Conservation (phyloP, 495 filamentous ascomycete genomes). For the Annulohypoxylon bovei region DNA sequence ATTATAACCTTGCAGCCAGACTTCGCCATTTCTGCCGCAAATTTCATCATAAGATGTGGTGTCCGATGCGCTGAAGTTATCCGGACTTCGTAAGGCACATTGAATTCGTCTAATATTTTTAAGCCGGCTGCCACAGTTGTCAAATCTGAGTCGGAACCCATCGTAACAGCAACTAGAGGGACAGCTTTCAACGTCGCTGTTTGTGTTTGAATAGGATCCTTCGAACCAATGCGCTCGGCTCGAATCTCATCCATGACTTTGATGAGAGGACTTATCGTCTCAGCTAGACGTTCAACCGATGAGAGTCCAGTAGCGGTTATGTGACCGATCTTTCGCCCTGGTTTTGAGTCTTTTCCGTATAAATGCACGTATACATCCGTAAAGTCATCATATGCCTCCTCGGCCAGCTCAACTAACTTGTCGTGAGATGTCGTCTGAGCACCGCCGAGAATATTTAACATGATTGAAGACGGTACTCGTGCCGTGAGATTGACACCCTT, state of each 20-base stretch:
- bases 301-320: slow-evolving; percentile 75
- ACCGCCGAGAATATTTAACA: slow-evolving; percentile 97
- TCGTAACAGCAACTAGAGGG: slow-evolving; percentile 83
- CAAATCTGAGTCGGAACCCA: slow-evolving; percentile 96
- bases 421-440: slow-evolving; percentile 73
- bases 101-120: slow-evolving; percentile 77
- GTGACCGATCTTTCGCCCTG: slow-evolving; percentile 94
- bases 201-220: slow-evolving; percentile 37
- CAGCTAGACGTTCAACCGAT: slow-evolving; percentile 77
- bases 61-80: slow-evolving; percentile 97
- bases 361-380: slow-evolving; percentile 73
- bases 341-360: slow-evolving; percentile 90
- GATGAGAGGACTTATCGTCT: slow-evolving; percentile 73
- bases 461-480: slow-evolving; percentile 73
- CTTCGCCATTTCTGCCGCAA: slow-evolving; percentile 72
- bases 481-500: slow-evolving; percentile 68
- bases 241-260: slow-evolving; percentile 71
- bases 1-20: slow-evolving; percentile 89
- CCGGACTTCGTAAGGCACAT: slow-evolving; percentile 76
- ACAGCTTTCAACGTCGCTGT: slow-evolving; percentile 37
- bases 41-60: slow-evolving; percentile 80
- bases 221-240: slow-evolving; percentile 59
- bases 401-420: slow-evolving; percentile 69
- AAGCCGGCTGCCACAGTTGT: slow-evolving; percentile 79
- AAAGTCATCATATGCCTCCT: slow-evolving; percentile 63